A percentile compares a stretch with the other conserved stretches of the same genome.
phyloP scores from a whole-genome alignment of 2,329 filamentous ascomycete genomes.

The Colletotrichum melonis region DNA sequence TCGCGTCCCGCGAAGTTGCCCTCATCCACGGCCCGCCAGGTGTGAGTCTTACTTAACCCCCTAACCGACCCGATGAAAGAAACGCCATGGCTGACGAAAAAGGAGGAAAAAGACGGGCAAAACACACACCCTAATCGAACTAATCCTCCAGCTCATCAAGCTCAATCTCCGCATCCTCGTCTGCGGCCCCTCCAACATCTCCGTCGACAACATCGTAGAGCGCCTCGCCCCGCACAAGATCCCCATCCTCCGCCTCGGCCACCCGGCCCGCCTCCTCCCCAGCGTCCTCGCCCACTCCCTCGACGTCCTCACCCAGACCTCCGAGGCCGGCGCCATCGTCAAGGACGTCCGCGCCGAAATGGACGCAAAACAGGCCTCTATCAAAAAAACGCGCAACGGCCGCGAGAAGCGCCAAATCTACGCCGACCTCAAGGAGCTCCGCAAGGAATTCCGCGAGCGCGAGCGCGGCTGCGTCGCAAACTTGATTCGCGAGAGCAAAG shows the following conservation, averaged over 20 bases:
- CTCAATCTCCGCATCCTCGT: conserved; percentile 82
- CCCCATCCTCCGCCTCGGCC: conserved; percentile 88
- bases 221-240: conserved; percentile 86
- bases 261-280: conserved; percentile 89
- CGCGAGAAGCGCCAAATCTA: conserved; percentile 86
- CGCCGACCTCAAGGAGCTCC: conserved; percentile 82
- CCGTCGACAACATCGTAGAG: conserved; percentile 98
- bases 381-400: conserved; percentile 86
- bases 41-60: conserved; percentile 51
- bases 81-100: conserved; percentile 23
- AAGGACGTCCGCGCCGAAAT: conserved; percentile 92
- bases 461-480: conserved; percentile 84
- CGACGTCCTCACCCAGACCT: conserved; percentile 90
- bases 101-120: conserved; percentile 77
- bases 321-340: conserved; percentile 89
- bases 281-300: conserved; percentile 91
- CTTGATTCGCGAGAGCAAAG: conserved; percentile 81
- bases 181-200: conserved; percentile 97
- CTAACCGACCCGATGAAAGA: not conserved
- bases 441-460: conserved; percentile 88
- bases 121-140: conserved; percentile 94
- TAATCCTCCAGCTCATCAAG: conserved; percentile 90
- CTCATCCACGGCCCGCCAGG: conserved; percentile 96
- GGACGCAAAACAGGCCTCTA: conserved; percentile 88
- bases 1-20: conserved; percentile 84